These are phyloP conservation scores for Takashimella tepidaria DNA, from an alignment of 1,284 basidiomycete genomes.

Conservation along the genomic window DNA sequence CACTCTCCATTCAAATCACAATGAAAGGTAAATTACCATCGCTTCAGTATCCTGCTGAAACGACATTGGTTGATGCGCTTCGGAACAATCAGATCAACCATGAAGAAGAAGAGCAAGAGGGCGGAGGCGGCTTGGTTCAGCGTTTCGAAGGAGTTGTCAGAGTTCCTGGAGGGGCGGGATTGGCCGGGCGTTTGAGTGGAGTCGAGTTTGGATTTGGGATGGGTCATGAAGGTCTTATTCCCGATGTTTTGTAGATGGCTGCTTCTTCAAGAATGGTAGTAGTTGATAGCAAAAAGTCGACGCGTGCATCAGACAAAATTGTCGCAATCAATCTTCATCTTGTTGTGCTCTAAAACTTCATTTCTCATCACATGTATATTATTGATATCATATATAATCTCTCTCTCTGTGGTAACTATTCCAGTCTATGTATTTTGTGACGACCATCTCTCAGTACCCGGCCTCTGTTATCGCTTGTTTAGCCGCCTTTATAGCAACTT, in stretches of 20 bases:
- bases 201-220: conserved; percentile 11
- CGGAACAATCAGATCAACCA: conserved; percentile 10
- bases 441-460: too few species aligned
- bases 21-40: conserved; percentile 18
- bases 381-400: too few species aligned
- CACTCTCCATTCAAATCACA: conserved; percentile 38
- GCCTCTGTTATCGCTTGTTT: conserved; percentile 58
- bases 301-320: not conserved
- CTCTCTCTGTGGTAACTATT: too few species aligned
- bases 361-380: too few species aligned
- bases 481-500: conserved; percentile 67
- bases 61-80: conserved; percentile 33
- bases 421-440: too few species aligned
- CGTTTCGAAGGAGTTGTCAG: conserved; percentile 16
- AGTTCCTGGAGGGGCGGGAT: conserved; percentile 17
- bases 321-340: too few species aligned
- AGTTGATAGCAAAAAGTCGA: not conserved
- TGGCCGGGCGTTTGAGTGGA: conserved; percentile 16
- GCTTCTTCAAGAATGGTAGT: not conserved
- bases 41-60: conserved; percentile 36
- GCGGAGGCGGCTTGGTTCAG: conserved; percentile 10
- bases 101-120: conserved; percentile 6
- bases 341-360: too few species aligned
- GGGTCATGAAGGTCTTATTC: not conserved
- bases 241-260: not conserved